These are phyloP conservation scores for Chrysosphaeria jannelii DNA, from an alignment of 2,329 filamentous ascomycete genomes.

Conservation along the genomic window DNA sequence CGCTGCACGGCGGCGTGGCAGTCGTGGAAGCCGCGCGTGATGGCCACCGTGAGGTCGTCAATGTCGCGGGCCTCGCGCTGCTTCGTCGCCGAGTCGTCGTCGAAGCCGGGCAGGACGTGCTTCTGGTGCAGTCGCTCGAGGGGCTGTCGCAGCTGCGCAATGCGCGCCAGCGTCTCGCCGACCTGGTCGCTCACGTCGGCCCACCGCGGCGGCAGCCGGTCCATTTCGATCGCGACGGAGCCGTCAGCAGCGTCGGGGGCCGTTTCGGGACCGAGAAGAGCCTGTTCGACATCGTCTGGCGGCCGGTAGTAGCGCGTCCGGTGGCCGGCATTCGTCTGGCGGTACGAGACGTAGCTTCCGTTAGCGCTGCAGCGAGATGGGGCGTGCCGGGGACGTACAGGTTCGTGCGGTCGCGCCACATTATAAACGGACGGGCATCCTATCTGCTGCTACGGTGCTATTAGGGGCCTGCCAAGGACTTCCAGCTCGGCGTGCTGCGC, in stretches of 20 bases:
- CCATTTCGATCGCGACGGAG: slow-evolving; percentile 95
- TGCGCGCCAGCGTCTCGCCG: slow-evolving; percentile 47
- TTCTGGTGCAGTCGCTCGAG: slow-evolving; percentile 90
- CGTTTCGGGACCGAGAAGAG: too few relatives aligned
- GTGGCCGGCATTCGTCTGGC: slow-evolving; percentile 91
- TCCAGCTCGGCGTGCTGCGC: too few relatives aligned
- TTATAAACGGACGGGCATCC: slow-evolving; percentile 25
- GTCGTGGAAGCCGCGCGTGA: slow-evolving; percentile 66
- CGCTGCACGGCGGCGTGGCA: slow-evolving; percentile 74
- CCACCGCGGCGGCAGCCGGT: slow-evolving; percentile 81
- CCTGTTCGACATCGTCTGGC: too few relatives aligned
- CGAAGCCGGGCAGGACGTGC: slow-evolving; percentile 84
- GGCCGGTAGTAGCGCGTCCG: slow-evolving; percentile 36
- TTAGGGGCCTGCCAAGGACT: too few relatives aligned
- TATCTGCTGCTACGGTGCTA: slow-evolving; percentile 5
- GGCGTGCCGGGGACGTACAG: slow-evolving; percentile 29
- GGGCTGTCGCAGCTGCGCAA: slow-evolving; percentile 54
- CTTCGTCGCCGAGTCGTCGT: slow-evolving; percentile 64
- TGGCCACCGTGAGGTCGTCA: slow-evolving; percentile 64
- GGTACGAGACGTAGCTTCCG: slow-evolving; percentile 82
- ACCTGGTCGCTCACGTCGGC: slow-evolving; percentile 88
- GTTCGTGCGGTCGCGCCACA: slow-evolving; percentile 98
- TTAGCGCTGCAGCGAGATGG: neutral
- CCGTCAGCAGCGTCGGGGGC: too few relatives aligned
- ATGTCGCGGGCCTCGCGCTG: slow-evolving; percentile 68